Conservation (phyloP, 1,284 basidiomycete species). For the Kwoniella shivajii region DNA sequence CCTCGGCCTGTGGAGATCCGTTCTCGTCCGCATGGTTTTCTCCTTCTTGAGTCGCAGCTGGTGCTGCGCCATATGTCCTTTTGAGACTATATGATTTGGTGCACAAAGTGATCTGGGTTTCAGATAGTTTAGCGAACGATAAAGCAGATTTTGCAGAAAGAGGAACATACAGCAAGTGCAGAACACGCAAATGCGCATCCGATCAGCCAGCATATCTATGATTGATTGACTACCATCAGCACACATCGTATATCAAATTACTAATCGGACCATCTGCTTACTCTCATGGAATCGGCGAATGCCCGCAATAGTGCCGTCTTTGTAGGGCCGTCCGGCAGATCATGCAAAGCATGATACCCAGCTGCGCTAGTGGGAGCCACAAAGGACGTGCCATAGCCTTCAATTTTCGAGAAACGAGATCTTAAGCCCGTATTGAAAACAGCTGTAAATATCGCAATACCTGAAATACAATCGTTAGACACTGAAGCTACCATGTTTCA, state of each 20-base stretch:
- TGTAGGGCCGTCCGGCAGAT: slow-evolving; percentile 35
- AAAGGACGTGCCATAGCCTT: slow-evolving; percentile 42
- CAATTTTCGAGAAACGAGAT: slow-evolving; percentile 33
- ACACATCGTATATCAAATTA: neutral
- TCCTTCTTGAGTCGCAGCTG: neutral
- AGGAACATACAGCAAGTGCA: slow-evolving; percentile 21
- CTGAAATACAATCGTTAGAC: no score
- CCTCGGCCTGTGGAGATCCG: neutral
- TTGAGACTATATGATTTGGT: slow-evolving; percentile 29
- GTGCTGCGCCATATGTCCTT: slow-evolving; percentile 6
- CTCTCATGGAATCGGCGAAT: slow-evolving; percentile 38
- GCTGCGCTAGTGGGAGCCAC: slow-evolving; percentile 28
- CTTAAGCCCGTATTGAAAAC: slow-evolving; percentile 41
- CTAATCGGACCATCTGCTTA: neutral
- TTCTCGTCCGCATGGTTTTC: slow-evolving; percentile 5
- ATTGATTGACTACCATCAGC: neutral
- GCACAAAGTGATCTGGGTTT: slow-evolving; percentile 21
- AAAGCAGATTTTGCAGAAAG: neutral
- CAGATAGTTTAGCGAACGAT: neutral
- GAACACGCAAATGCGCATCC: slow-evolving; percentile 26
- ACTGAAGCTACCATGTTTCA: no score
- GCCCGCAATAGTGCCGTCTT: slow-evolving; percentile 34
- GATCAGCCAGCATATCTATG: slow-evolving; percentile 36
- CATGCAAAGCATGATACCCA: slow-evolving; percentile 40
- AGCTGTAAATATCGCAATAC: slow-evolving; percentile 45